These are phyloP conservation scores for Thielaviopsis punctulata DNA, from an alignment of 2,329 filamentous ascomycete genomes.

Conservation along the genomic window DNA sequence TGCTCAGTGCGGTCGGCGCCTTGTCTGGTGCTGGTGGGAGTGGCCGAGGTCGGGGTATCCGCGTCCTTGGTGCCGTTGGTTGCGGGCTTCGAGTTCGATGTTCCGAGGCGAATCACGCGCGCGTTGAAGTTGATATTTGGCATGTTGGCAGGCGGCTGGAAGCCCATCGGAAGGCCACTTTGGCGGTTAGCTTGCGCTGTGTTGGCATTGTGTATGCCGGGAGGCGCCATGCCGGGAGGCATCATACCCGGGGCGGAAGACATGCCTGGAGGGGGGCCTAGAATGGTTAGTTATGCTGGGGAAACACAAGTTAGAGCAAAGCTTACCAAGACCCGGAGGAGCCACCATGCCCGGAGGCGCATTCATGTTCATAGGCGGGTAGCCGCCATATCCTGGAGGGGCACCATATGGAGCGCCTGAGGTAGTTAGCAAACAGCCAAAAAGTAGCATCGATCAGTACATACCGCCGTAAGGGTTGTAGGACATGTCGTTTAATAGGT, in stretches of 20 bases:
- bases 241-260: conserved; percentile 19
- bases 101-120: conserved; percentile 84
- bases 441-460: conserved; percentile 12
- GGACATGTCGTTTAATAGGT: conserved; percentile 27
- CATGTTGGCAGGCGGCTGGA: conserved; percentile 79
- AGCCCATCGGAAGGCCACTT: conserved; percentile 62
- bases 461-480: conserved; percentile 45
- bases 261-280: conserved; percentile 66
- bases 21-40: conserved; percentile 15
- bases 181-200: conserved; percentile 62
- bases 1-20: conserved; percentile 46
- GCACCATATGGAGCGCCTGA: conserved; percentile 38
- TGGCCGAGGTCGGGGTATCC: conserved; percentile 21
- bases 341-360: conserved; percentile 52
- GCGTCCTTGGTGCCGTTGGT: conserved; percentile 26
- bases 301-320: not conserved
- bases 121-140: conserved; percentile 98
- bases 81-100: conserved; percentile 47
- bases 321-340: conserved; percentile 67
- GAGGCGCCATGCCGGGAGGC: conserved; percentile 56
- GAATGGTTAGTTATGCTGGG: conserved; percentile 10
- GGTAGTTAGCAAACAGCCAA: not conserved
- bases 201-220: conserved; percentile 61
- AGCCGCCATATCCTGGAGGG: conserved; percentile 56
- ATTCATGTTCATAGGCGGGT: conserved; percentile 24